A percentile compares a stretch with the other conserved stretches of the same genome.
These are phyloP conservation scores for Fallopia convolvulus DNA, from an alignment of 148 eudicot genomes.

Conservation along the genomic window DNA sequence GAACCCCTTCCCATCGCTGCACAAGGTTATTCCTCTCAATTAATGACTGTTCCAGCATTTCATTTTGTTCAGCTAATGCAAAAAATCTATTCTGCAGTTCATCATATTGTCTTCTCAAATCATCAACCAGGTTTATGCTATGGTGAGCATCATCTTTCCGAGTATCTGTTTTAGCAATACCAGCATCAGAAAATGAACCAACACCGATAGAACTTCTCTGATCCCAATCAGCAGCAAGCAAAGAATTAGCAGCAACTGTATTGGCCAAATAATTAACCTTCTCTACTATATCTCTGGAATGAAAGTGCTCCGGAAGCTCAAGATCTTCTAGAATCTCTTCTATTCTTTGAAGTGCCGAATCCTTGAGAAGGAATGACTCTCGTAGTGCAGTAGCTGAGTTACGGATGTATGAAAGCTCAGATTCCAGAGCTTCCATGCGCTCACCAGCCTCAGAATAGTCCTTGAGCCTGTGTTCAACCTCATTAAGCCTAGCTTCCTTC, in stretches of 20 bases:
- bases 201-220: constrained; percentile 57
- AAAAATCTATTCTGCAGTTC: constrained; percentile 79
- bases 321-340: constrained; percentile 93
- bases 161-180: constrained; percentile 44
- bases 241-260: constrained; percentile 50
- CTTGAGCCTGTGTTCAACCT: constrained; percentile 77
- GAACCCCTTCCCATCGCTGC: constrained; percentile 88
- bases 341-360: constrained; percentile 84
- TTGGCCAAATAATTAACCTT: constrained; percentile 89
- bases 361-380: constrained; percentile 89
- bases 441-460: constrained; percentile 92
- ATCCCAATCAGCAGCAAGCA: constrained; percentile 56
- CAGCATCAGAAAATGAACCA: constrained; percentile 59
- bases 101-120: constrained; percentile 59
- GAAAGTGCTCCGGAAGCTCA: constrained; percentile 85
- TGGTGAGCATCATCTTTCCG: constrained; percentile 56
- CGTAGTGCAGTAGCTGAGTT: constrained; percentile 93
- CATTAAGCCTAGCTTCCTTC: constrained; percentile 70
- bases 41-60: constrained; percentile 91
- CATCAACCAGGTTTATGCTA: constrained; percentile 42
- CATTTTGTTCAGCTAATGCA: constrained; percentile 96
- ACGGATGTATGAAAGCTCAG: constrained; percentile 95
- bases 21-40: constrained; percentile 87
- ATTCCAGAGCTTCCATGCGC: constrained; percentile 97
- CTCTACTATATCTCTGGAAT: constrained; percentile 66